Evolutionary conservation across 306 rosid genomes (phyloP).

Genomic region (Dryas octopetala): DNA sequence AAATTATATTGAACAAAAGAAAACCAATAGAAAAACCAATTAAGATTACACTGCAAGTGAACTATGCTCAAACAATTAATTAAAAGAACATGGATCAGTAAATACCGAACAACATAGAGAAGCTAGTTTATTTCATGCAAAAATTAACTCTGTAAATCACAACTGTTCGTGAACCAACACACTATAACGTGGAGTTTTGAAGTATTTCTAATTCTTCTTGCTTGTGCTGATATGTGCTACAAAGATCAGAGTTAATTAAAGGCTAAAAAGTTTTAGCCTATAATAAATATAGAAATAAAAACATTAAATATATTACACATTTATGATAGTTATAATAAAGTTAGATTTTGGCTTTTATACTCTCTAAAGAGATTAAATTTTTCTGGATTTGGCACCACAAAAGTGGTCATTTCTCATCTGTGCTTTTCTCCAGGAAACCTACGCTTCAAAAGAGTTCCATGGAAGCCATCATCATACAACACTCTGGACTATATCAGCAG

Average conservation of each 20-base stretch:
- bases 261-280: too few relatives aligned
- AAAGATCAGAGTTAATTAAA: neutral
- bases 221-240: neutral
- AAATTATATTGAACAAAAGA: neutral
- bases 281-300: too few relatives aligned
- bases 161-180: neutral
- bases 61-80: neutral
- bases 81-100: neutral
- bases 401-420: neutral
- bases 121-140: neutral
- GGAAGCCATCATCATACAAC: neutral
- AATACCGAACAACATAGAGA: neutral
- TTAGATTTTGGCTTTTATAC: neutral
- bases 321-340: neutral
- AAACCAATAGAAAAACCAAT: neutral
- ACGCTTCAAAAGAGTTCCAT: neutral
- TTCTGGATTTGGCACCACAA: neutral
- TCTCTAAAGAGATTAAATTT: neutral
- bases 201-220: neutral
- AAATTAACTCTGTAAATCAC: neutral
- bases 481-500: neutral
- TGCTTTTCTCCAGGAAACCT: neutral
- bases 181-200: neutral
- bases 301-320: too few relatives aligned
- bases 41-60: too few relatives aligned